Base-by-base conservation (phyloP, 2,329 filamentous ascomycete species). In the Metarhizium guizhouense region DNA sequence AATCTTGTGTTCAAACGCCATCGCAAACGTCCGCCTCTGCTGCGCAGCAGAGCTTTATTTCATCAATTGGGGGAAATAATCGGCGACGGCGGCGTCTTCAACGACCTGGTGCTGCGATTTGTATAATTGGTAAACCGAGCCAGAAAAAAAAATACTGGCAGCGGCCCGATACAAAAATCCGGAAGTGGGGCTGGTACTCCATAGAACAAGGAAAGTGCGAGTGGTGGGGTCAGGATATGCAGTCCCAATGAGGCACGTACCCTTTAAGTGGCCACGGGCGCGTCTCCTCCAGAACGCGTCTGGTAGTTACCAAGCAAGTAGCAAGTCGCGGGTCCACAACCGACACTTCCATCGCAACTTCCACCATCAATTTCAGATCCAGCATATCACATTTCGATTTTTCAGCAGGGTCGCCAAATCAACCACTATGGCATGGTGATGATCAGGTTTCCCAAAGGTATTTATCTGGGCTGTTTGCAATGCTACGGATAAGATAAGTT, bases 1-100 rank as follows among this genome's bases (percentile, higher is more conserved):
- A 55, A 86, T 78, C 59, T 80, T 79, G 63, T 84, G 82, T 60
- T 80, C 79, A 48, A 79, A 78, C 61, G 80, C 75, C 81, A 84
- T 84, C 34, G 62, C 61, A 60, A 48, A 64, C 48, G 14, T 10
- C 16, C 6, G 40, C 11, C n/a, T 45, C 49, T 50, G 49, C 52
- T 51, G 14, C 10, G 10, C 14, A 30, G 36, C 49, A 57, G 53
- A 45, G 32, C 29, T 52, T 20, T 29, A n/a, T 51, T 16, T n/a
- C 50, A 34, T 34, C 56, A 53, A 38, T 29, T 7, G 29, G 36
- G 1, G 5, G 18, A 6, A 30, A 14, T 20, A 49, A 36, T 32
- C 25, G 40, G 40, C 40, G 14, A 25, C 14, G 49, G 45, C 50
- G 47, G 25, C 42, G 29, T 53, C n/a, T 47, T 6, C 29, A 34